These are phyloP conservation scores for Russula sp. DNA, from an alignment of 768 basidiomycete species.

Conservation along the genomic window DNA sequence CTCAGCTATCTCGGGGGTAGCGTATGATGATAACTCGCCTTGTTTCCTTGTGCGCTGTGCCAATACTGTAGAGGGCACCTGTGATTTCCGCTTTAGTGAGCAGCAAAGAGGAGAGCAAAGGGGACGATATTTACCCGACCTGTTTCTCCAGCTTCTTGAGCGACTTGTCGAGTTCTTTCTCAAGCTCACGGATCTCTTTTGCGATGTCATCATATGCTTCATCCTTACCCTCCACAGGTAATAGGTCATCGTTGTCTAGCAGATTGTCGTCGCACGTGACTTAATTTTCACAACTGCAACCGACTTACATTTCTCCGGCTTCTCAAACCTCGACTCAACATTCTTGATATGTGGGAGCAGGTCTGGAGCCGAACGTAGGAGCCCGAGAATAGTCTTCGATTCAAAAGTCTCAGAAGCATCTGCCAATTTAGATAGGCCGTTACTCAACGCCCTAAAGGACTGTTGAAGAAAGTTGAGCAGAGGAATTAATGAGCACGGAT, in stretches of 20 bases:
- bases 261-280: not conserved
- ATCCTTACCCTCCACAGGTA: conserved; percentile 83
- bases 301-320: conserved; percentile 52
- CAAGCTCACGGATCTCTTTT: conserved; percentile 62
- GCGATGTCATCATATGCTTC: conserved; percentile 75
- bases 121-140: conserved; percentile 46
- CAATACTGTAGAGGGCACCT: conserved; percentile 53
- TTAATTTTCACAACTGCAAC: not conserved
- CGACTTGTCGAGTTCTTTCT: conserved; percentile 62
- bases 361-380: conserved; percentile 80
- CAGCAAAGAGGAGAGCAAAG: not conserved
- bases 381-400: conserved; percentile 65
- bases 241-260: conserved; percentile 57
- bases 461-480: conserved; percentile 28
- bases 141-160: conserved; percentile 61
- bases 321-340: conserved; percentile 64
- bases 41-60: conserved; percentile 80
- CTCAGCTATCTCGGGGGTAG: not conserved
- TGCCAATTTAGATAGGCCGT: conserved; percentile 56
- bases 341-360: conserved; percentile 63
- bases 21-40: conserved; percentile 39
- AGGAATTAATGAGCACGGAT: not conserved
- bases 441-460: conserved; percentile 71
- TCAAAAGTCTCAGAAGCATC: conserved; percentile 67
- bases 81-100: conserved; percentile 26